Conservation (phyloP, 495 filamentous ascomycete species). For the Hypomontagnella submonticulosa region DNA sequence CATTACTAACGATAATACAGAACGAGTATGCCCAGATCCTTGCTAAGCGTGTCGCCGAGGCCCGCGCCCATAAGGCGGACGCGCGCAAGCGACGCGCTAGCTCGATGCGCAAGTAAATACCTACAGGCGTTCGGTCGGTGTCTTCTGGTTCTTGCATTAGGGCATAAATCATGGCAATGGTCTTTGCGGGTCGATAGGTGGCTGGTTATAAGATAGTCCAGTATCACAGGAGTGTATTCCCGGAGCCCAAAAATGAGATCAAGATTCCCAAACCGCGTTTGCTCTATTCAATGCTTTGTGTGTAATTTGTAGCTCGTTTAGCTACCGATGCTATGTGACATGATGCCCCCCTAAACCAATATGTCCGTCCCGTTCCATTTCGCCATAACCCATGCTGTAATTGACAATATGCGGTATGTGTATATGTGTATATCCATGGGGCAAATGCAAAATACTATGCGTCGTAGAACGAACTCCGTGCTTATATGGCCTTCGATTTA, state of each 20-base stretch:
- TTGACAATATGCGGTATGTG: conserved; percentile 24
- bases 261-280: conserved; percentile 45
- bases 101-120: conserved; percentile 89
- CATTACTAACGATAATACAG: conserved; percentile 61
- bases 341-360: conserved; percentile 13
- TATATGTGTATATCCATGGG: conserved; percentile 22
- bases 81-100: conserved; percentile 93
- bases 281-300: conserved; percentile 6
- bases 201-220: conserved; percentile 43
- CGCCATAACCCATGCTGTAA: conserved; percentile 35
- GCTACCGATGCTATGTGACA: conserved; percentile 30
- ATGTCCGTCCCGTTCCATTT: conserved; percentile 24
- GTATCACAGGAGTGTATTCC: conserved; percentile 46
- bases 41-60: conserved; percentile 93
- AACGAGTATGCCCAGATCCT: conserved; percentile 94
- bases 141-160: conserved; percentile 53
- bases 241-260: conserved; percentile 44
- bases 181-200: conserved; percentile 39
- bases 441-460: conserved; percentile 21
- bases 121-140: conserved; percentile 56
- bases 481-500: conserved; percentile 35
- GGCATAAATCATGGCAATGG: conserved; percentile 50
- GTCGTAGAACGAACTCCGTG: conserved; percentile 28
- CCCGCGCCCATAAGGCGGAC: conserved; percentile 90
- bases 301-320: conserved; percentile 1